Evolutionary conservation across 2,329 filamentous ascomycete genomes (phyloP).

Genomic region (Sordariomycetes sp.): DNA sequence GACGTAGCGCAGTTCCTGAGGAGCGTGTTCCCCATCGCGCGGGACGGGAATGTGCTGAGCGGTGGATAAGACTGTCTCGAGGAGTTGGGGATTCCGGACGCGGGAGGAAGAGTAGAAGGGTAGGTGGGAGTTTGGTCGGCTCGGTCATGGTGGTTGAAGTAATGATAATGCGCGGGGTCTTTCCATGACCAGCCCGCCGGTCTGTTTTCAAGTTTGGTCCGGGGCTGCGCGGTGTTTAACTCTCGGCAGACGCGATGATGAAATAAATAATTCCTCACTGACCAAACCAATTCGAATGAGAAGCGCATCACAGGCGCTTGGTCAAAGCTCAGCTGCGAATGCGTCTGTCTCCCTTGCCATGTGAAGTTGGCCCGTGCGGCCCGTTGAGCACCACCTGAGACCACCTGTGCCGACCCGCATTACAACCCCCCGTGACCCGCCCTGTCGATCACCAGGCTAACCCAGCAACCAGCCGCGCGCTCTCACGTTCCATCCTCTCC

Average conservation of each 20-base stretch:
- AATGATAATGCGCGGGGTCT: not conserved
- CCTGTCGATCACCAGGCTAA: not conserved
- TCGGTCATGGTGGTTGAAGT: not conserved
- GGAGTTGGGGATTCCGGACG: not conserved
- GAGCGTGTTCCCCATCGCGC: not conserved
- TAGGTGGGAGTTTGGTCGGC: not conserved
- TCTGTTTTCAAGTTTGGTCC: not conserved
- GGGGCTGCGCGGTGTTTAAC: not conserved
- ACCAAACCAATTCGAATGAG: too few species aligned
- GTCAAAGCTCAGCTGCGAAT: too few species aligned
- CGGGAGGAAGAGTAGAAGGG: not conserved
- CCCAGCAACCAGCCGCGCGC: not conserved
- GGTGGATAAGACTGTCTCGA: not conserved
- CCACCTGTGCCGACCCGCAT: not conserved
- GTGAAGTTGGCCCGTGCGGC: not conserved
- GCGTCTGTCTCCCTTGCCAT: too few species aligned
- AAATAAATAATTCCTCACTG: too few species aligned
- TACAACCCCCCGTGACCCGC: not conserved
- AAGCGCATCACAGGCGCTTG: too few species aligned
- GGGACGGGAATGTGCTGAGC: not conserved
- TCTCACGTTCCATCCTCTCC: not conserved
- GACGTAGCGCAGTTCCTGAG: slow-evolving; percentile 25
- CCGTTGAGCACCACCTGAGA: not conserved
- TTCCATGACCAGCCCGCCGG: not conserved
- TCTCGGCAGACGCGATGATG: not conserved